These are phyloP conservation scores for Penicillium sp. DNA, from an alignment of 2,329 filamentous ascomycete genomes.

Conservation along the genomic window DNA sequence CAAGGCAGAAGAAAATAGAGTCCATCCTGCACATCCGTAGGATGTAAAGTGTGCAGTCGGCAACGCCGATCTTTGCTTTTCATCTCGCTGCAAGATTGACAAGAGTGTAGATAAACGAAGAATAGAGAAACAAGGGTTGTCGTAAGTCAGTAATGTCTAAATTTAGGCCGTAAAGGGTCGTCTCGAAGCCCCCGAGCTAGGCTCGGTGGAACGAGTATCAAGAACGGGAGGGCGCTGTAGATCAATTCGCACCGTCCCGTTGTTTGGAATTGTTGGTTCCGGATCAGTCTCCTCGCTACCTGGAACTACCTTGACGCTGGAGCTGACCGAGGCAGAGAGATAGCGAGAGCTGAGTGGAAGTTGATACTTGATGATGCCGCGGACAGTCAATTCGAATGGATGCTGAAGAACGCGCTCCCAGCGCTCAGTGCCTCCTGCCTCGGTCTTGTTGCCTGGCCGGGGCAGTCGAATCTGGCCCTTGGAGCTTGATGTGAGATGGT, in stretches of 20 bases:
- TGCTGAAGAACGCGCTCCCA: slow-evolving; percentile 91
- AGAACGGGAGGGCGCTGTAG: slow-evolving; percentile 7
- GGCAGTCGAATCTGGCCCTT: slow-evolving; percentile 77
- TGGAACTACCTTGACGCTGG: slow-evolving; percentile 41
- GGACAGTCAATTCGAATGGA: slow-evolving; percentile 88
- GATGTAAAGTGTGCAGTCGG: background rate
- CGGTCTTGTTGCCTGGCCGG: slow-evolving; percentile 83
- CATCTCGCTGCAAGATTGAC: slow-evolving; percentile 16
- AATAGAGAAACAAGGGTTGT: slow-evolving; percentile 15
- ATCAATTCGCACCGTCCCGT: slow-evolving; percentile 29
- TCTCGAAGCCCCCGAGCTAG: slow-evolving; percentile 14
- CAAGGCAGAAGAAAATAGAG: background rate
- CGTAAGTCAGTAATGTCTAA: slow-evolving; percentile 26
- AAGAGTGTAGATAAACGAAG: slow-evolving; percentile 8
- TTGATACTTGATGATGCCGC: slow-evolving; percentile 83
- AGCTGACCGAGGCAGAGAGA: slow-evolving; percentile 49
- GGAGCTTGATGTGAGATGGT: slow-evolving; percentile 66
- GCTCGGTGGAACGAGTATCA: slow-evolving; percentile 10
- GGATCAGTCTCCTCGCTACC: slow-evolving; percentile 30
- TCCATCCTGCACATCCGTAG: background rate
- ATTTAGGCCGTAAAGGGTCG: slow-evolving; percentile 31
- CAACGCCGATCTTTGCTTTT: slow-evolving; percentile 8
- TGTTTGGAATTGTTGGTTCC: slow-evolving; percentile 20
- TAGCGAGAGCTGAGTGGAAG: slow-evolving; percentile 56
- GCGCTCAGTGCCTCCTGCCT: slow-evolving; percentile 71